Conservation (phyloP, 2,329 filamentous ascomycete genomes). For the Pseudonectria foliicola region DNA sequence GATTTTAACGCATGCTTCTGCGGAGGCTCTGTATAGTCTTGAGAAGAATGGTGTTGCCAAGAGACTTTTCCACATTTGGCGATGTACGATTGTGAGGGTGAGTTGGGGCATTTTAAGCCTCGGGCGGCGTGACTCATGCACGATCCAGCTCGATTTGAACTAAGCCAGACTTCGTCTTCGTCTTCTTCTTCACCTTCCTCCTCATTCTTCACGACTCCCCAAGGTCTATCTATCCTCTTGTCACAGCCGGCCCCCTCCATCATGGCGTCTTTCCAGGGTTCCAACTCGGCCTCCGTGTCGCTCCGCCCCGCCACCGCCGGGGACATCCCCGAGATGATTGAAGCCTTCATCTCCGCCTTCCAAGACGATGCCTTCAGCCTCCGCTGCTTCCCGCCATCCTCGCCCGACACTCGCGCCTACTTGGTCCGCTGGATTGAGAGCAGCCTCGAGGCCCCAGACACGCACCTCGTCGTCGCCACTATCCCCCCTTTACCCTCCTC, state of each 20-base stretch:
- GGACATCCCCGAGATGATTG: conserved; percentile 26
- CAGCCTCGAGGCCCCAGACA: conserved; percentile 21
- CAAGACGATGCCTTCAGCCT: conserved; percentile 22
- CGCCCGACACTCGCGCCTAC: conserved; percentile 14
- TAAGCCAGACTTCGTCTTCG: no score
- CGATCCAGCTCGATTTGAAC: no score
- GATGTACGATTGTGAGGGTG: no score
- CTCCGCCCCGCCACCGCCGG: conserved; percentile 32
- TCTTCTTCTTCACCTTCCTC: no score
- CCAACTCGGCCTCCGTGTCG: background rate
- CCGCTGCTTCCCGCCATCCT: conserved; percentile 21
- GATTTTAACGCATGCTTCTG: no score
- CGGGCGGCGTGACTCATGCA: no score
- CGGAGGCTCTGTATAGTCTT: no score
- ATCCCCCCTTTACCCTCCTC: conserved; percentile 3
- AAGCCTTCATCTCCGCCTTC: conserved; percentile 26
- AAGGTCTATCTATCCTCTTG: no score
- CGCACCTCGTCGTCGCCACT: conserved; percentile 25
- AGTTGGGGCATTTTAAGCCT: no score
- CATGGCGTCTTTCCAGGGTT: background rate
- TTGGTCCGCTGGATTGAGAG: conserved; percentile 16
- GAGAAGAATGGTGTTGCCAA: no score
- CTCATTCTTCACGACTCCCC: no score
- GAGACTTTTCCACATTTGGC: no score
- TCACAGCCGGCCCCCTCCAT: background rate